phyloP scores from a whole-genome alignment of 805 yeast genomes.

The Saccharomycopsis selenospora region DNA sequence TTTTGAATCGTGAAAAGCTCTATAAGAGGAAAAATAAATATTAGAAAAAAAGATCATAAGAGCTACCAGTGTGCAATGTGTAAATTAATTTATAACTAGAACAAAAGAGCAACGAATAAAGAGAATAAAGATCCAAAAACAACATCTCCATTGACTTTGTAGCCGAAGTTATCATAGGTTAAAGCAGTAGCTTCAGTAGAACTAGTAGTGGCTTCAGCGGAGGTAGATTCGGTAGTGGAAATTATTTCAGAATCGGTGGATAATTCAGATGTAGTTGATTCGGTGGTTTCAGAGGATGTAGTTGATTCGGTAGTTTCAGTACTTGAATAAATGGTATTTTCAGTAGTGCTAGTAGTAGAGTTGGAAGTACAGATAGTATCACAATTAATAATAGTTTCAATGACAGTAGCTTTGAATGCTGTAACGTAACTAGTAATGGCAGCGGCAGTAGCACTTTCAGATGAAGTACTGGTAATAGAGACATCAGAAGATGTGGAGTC shows the following conservation, averaged over 20 bases:
- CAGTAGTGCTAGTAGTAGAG: neutral
- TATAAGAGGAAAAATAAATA: too few species aligned
- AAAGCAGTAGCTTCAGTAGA: neutral
- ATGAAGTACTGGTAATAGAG: neutral
- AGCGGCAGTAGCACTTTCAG: too few species aligned
- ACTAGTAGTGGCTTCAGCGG: neutral
- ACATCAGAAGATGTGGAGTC: neutral
- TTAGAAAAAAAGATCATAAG: too few species aligned
- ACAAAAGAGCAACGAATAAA: too few species aligned
- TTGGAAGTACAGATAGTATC: neutral
- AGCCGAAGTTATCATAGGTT: too few species aligned
- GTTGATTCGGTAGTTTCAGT: neutral
- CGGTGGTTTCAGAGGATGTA: neutral
- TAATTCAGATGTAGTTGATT: neutral
- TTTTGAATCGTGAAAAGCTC: too few species aligned
- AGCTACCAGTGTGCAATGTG: too few species aligned
- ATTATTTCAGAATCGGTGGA: too few species aligned
- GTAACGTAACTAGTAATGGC: neutral
- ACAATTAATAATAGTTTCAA: neutral
- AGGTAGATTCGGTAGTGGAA: neutral
- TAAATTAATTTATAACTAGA: too few species aligned
- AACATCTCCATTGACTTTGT: too few species aligned
- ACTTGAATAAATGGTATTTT: neutral
- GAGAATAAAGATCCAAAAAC: too few species aligned
- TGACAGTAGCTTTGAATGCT: neutral